Base-by-base conservation (phyloP, 2,329 filamentous ascomycete species). In the Botryotinia calthae region DNA sequence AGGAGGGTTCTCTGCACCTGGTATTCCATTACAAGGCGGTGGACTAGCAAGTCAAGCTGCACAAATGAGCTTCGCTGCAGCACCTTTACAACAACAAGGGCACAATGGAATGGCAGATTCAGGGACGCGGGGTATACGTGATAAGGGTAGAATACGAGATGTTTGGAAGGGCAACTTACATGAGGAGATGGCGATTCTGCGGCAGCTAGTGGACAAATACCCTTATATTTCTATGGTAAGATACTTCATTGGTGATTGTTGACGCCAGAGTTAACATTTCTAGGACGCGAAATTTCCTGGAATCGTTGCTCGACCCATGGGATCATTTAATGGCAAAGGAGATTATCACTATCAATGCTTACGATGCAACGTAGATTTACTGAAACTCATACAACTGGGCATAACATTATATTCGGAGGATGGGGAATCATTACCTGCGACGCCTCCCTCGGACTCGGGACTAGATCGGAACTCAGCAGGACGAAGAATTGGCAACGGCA, bases 281-380 rank as follows among this genome's bases (percentile, higher is more conserved):
- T 81, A 97, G 95, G 96, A 99, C 81, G 98, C 96, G 37, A 95
- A 98, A 81, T 99, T 99, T 79, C 96, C 96, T n/a, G 96, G 96
- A 73, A 94, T 99, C 70, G 95, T 99, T 70, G 94, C 95, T 40
- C 89, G 96, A 77, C 96, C 96, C 2, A 98, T 99, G 87, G 96
- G 96, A 66, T 90, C 92, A 72, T 99, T 99, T 82, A 90, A 92
- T 74, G 96, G 93, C 73, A 98, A 98, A 84, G 96, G 94, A 76
- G 95, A 98, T 79, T 99, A 99, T 81, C 96, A 99, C 82, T 99
- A 99, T 84, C 96, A 99, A 85, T 98, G 95, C 74, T 87, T 99
- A 64, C 93, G 96, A 75, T 97, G 94, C 79, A 99, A 99, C 81
- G 96, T 99, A 79, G 96, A 99, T 81, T 90, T 99, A 80, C 89